Conservation (phyloP, 345 rosid species). For the Eucalyptus marginata region DNA sequence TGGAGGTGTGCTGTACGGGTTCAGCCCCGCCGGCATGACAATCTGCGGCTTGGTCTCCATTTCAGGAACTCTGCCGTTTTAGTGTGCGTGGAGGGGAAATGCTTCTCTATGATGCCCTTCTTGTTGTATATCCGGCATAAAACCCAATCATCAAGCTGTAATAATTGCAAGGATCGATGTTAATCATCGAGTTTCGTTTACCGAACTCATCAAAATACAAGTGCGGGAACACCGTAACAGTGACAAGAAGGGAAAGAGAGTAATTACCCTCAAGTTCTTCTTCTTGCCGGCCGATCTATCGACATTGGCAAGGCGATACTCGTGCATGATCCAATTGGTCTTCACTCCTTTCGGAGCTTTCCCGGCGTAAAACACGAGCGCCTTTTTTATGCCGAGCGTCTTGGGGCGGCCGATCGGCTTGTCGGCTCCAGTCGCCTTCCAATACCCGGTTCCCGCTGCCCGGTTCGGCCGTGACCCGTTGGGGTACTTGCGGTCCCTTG, state of each 20-base stretch:
- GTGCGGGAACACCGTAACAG: background rate
- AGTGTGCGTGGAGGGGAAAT: background rate
- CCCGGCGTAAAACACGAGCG: constrained; percentile 82
- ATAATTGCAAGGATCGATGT: background rate
- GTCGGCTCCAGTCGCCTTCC: constrained; percentile 97
- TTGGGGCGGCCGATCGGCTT: constrained; percentile 83
- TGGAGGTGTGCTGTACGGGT: background rate
- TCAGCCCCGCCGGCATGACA: background rate
- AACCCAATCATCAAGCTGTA: constrained; percentile 87
- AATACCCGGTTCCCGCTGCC: constrained; percentile 81
- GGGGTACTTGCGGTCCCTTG: constrained; percentile 82
- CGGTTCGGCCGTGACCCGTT: constrained; percentile 88
- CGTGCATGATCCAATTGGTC: constrained; percentile 98
- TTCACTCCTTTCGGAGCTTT: constrained; percentile 81
- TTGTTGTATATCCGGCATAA: constrained; percentile 77
- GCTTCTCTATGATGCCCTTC: constrained; percentile 58
- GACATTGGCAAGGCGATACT: constrained; percentile 77
- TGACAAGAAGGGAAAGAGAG: background rate
- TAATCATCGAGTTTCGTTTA: background rate
- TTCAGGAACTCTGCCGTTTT: constrained; percentile 1
- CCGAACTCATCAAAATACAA: background rate
- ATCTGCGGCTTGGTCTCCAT: constrained; percentile 30
- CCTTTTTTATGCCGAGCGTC: constrained; percentile 65
- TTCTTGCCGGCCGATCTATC: constrained; percentile 64
- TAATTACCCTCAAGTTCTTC: constrained; percentile 45